Percentiles rank a stretch among this genome's conserved stretches.
Conservation (phyloP, 106 monocot species). For the Dendrobium huoshanense region DNA sequence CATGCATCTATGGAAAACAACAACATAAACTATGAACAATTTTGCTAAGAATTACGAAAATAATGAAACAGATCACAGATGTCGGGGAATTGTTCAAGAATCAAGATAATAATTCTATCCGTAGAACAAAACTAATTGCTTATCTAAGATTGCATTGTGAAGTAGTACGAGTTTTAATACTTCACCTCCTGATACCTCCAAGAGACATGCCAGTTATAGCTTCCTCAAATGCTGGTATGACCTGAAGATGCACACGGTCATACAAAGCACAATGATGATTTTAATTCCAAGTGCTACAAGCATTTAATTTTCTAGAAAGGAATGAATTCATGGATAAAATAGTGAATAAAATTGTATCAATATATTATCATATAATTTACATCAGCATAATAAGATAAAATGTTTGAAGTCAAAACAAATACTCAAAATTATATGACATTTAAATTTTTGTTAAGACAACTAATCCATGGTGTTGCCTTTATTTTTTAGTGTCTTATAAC, state of each 20-base stretch:
- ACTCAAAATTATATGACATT: no score
- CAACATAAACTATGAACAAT: no score
- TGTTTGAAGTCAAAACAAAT: no score
- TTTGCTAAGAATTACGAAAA: no score
- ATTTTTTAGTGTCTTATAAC: no score
- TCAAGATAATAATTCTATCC: no score
- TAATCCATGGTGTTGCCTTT: no score
- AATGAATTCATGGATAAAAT: neutral
- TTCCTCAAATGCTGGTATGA: slow-evolving; percentile 97
- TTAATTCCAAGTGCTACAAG: neutral
- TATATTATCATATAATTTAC: no score
- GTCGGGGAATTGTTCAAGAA: neutral
- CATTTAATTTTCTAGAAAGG: neutral
- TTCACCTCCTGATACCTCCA: slow-evolving; percentile 84
- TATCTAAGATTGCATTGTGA: neutral
- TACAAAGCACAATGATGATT: neutral
- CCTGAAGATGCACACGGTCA: slow-evolving; percentile 25
- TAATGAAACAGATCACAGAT: neutral
- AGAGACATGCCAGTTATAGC: slow-evolving; percentile 80
- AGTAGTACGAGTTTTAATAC: neutral
- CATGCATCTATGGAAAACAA: no score
- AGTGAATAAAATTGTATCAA: neutral
- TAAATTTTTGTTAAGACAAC: no score
- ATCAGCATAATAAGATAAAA: no score
- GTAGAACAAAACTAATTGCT: neutral